phyloP scores from a whole-genome alignment of 257 asterid species.

The Solanum bukasovii region DNA sequence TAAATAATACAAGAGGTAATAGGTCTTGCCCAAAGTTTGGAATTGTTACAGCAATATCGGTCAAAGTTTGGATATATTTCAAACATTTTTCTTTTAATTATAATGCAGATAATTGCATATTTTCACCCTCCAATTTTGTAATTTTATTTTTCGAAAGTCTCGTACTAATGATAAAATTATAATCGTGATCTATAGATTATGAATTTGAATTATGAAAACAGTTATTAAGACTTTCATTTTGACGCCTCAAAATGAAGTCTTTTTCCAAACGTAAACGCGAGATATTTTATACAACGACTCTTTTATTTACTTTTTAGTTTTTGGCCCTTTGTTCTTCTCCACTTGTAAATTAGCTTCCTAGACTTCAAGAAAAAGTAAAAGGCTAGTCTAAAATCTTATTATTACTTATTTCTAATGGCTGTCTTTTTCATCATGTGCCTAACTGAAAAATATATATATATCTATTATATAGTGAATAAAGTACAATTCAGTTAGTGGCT shows the following conservation, averaged over 20 bases:
- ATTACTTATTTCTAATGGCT: background rate
- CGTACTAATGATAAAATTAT: background rate
- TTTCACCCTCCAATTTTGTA: background rate
- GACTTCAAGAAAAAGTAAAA: background rate
- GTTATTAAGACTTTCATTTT: background rate
- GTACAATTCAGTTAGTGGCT: background rate
- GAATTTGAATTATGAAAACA: background rate
- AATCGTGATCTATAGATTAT: background rate
- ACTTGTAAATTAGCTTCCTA: background rate
- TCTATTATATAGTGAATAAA: background rate
- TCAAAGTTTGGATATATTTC: too few species aligned
- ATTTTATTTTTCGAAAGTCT: background rate
- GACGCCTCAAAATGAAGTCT: accelerated
- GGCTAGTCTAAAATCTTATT: background rate
- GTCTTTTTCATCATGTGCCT: background rate
- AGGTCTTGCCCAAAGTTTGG: too few species aligned
- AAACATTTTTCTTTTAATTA: background rate
- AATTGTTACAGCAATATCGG: too few species aligned
- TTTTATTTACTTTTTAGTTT: background rate
- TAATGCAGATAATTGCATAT: background rate
- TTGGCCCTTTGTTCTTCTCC: background rate
- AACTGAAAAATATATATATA: background rate
- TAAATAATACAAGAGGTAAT: too few species aligned
- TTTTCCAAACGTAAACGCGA: background rate
- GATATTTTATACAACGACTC: background rate